Evolutionary conservation across 1,284 basidiomycete species (phyloP), one percentile per base, ranked within the genome.

Genomic region (Sphaerobolus stellatus): DNA sequence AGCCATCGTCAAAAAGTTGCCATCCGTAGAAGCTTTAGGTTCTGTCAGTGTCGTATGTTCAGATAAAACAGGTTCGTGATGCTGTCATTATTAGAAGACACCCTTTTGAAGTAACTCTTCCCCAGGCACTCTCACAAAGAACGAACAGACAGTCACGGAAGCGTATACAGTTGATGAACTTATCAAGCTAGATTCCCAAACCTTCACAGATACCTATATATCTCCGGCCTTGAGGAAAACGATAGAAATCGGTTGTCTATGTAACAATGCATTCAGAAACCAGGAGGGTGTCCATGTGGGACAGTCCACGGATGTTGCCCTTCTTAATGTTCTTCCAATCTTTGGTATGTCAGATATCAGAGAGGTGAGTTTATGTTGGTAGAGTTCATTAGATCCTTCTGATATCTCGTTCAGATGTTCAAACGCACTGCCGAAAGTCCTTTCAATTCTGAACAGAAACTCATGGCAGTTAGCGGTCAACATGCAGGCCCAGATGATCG

Each of bases 1-100:
- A 61, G 96, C 94, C 0, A 98, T 98, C 56, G 94, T 99, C 46
- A 98, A 98, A 75, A 96, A 95, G 67, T 74, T 98, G 43, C 96
- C 95, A 57, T 94, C 90, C 1, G 95, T 98, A 6, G 96, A 98
- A 71, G 88, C 94, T 0, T 77, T 98, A 1, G 96, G 96, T 2
- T 93, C 89, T 7, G 92, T 98, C 27, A 94, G 89, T 38, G 95
- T 98, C 22, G 93, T 99, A 57, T 98, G 96, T 68, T 94, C 93
- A 1, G 96, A 99, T 73, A 99, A 99, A 75, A 98, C 96, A 38
- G 94, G 92, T 80, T 55, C 36, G 68, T 50, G 2, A n/a, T 2
- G 7, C 27, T 25, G 40, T 11, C 18, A 30, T 36, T 16, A 24
- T 18, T 47, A n/a, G 16, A 8, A 28, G 5, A 30, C 9, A n/a